Evolutionary conservation across 2,329 filamentous ascomycete species (phyloP).

Genomic region (Neonectria sp.): DNA sequence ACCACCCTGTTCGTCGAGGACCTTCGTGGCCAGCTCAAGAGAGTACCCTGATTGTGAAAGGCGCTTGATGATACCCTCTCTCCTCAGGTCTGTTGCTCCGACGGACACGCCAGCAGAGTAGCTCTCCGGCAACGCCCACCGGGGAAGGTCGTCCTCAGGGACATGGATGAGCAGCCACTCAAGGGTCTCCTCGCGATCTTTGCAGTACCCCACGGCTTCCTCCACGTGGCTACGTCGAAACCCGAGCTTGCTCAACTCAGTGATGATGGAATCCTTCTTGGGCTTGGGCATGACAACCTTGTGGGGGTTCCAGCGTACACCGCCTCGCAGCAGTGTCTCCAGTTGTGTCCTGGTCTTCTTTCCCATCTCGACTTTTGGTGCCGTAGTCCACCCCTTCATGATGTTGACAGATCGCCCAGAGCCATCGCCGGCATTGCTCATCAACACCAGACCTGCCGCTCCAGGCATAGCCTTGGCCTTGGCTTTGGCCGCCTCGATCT

Average conservation of each 20-base stretch:
- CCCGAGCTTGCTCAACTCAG: conserved; percentile 82
- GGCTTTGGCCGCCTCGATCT: conserved; percentile 76
- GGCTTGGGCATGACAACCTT: conserved; percentile 73
- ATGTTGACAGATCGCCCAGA: conserved; percentile 56
- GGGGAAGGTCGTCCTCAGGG: conserved; percentile 94
- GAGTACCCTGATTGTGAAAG: conserved; percentile 89
- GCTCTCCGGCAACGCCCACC: conserved; percentile 91
- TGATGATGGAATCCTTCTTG: conserved; percentile 74
- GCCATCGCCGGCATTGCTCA: conserved; percentile 59
- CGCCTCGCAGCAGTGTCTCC: conserved; percentile 83
- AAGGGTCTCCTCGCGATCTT: conserved; percentile 91
- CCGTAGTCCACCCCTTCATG: conserved; percentile 85
- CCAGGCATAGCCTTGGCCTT: conserved; percentile 77
- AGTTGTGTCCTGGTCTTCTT: conserved; percentile 83
- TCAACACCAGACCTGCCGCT: conserved; percentile 69
- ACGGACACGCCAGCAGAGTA: conserved; percentile 93
- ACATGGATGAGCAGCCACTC: conserved; percentile 98
- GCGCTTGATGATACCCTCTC: conserved; percentile 86
- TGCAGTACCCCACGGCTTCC: conserved; percentile 89
- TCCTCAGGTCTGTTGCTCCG: conserved; percentile 84
- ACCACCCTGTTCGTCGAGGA: conserved; percentile 77
- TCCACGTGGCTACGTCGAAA: conserved; percentile 93
- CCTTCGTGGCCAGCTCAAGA: conserved; percentile 83
- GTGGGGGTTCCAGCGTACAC: conserved; percentile 91
- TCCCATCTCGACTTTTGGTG: conserved; percentile 95